Evolutionary conservation across 768 basidiomycete species (phyloP), one percentile per base, ranked within the genome.

Genomic region (Candolleomyces eurysporus): DNA sequence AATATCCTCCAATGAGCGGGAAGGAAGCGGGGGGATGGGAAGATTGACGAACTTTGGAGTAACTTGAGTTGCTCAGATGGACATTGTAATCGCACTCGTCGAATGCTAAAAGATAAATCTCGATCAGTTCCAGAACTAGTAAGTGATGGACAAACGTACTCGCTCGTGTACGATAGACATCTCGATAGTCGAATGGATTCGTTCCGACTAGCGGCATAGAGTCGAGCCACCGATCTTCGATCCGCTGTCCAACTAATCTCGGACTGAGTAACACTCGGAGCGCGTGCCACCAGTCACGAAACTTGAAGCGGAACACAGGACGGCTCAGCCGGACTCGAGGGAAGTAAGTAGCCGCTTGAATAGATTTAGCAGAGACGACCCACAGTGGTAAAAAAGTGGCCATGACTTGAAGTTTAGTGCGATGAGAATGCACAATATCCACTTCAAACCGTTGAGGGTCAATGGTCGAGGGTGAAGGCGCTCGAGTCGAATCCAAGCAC

Each of bases 41-140:
- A 21, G 17, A 59, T n/a, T 16, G 19, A 66, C 75, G 16, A 60
- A 84, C 88, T 79, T 91, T 92, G 4, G 89, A 83, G 63, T 93
- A 94, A 57, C 84, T 87, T 0, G 91, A 91, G 68, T 94, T 94
- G 70, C 89, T 91, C 61, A 93, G 77, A 67, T 94, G 91, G 13
- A 81, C 69, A 68, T 90, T 85, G 67, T 86, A 87, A 71, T 94
- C 92, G 48, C 82, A 80, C 48, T 92, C 91, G 63, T 92, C 90
- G 7, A 86, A 65, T 59, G 79, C 89, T 89, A 58, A 9, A 54
- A 16, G 39, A 6, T n/a, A 19, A 19, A 36, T 56, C 26, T 11
- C 16, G n/a, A 45, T 45, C 43, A 26, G 51, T 14, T 26, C 22
- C 19, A 30, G 39, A 46, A 31, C 31, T 4, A 26, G 26, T 26